Percentiles rank a stretch among this genome's conserved stretches.
Evolutionary conservation across 345 rosid genomes (phyloP).

Genomic region (Acer campestre): DNA sequence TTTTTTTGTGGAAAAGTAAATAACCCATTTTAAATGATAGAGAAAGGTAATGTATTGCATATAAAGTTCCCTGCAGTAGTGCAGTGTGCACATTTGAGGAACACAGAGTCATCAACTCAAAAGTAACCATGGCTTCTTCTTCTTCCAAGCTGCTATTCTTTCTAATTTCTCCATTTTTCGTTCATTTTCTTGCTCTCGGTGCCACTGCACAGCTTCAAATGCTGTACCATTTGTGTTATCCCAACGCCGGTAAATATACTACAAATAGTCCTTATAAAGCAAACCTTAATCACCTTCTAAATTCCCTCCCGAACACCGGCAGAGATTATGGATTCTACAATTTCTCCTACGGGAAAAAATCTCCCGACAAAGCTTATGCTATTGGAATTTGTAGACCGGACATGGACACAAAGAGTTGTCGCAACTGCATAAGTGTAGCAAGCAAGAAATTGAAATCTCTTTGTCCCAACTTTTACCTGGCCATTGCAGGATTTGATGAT

Average conservation of each 20-base stretch:
- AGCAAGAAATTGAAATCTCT: neutral
- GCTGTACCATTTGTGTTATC: neutral
- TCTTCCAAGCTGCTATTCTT: slow-evolving; percentile 8
- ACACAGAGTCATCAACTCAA: neutral
- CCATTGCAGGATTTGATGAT: slow-evolving; percentile 11
- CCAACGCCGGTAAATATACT: neutral
- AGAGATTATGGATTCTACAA: slow-evolving; percentile 11
- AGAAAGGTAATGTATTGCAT: too few relatives aligned
- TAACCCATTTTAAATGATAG: too few relatives aligned
- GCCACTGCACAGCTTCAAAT: neutral
- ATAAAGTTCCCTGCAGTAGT: too few relatives aligned
- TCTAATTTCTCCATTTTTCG: neutral
- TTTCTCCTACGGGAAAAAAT: slow-evolving; percentile 3
- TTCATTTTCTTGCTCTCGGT: neutral
- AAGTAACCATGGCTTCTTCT: neutral
- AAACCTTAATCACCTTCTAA: slow-evolving; percentile 5
- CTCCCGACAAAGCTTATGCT: neutral
- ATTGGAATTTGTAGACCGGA: slow-evolving; percentile 16
- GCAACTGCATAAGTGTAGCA: neutral
- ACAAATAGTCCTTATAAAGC: neutral
- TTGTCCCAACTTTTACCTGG: neutral
- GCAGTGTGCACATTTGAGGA: too few relatives aligned
- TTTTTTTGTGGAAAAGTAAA: too few relatives aligned
- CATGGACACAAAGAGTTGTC: slow-evolving; percentile 13
- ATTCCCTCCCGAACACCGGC: too few relatives aligned